Conservation (phyloP, 257 asterid species). For the Leonotis leonurus region DNA sequence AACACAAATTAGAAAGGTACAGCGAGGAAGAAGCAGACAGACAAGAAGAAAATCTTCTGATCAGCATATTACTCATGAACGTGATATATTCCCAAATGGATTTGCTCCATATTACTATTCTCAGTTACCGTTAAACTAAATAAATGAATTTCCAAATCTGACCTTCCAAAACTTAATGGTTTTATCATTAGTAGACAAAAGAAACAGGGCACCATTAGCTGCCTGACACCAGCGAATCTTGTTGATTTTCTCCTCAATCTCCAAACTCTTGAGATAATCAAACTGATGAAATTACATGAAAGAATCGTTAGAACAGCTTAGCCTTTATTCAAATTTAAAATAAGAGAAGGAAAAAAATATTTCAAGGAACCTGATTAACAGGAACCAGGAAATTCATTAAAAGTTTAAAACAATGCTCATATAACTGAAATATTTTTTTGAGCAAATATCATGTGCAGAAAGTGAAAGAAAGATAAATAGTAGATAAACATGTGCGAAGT, state of each 20-base stretch:
- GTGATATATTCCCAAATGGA: neutral
- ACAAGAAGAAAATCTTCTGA: neutral
- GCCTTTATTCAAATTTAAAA: neutral
- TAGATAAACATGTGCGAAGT: too few species aligned
- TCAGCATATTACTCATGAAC: neutral
- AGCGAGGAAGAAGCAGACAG: neutral
- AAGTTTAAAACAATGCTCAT: too few species aligned
- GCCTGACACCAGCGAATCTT: constrained; percentile 85
- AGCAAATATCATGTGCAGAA: neutral
- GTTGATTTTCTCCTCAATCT: constrained; percentile 87
- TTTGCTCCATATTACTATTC: too few species aligned
- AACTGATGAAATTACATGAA: constrained; percentile 42
- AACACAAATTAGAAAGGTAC: constrained; percentile 11
- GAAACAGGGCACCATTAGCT: constrained; percentile 67
- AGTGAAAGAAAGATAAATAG: neutral
- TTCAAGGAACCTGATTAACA: constrained; percentile 6
- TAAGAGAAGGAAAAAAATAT: neutral
- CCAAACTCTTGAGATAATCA: constrained; percentile 81
- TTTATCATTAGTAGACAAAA: constrained; percentile 78
- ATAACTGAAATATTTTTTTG: neutral
- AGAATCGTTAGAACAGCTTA: constrained; percentile 14
- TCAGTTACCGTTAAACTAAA: neutral
- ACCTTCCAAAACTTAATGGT: constrained; percentile 85
- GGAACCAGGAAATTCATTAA: too few species aligned
- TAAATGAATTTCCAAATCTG: constrained; percentile 17